phyloP scores from a whole-genome alignment of 257 asterid genomes.

The Scutellaria barbata region DNA sequence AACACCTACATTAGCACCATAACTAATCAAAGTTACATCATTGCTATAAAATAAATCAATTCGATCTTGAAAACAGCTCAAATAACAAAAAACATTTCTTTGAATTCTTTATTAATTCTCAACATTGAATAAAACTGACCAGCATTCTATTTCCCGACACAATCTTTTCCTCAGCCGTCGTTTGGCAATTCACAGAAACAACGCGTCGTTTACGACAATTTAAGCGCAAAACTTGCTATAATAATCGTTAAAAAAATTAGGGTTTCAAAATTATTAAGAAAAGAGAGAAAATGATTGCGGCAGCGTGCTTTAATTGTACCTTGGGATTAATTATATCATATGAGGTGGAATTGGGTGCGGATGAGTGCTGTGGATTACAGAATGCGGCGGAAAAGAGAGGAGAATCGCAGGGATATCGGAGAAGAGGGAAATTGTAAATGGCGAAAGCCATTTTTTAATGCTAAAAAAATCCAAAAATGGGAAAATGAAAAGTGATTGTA shows the following conservation, averaged over 20 bases:
- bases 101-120: background rate
- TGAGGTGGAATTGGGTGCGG: slow-evolving; percentile 49
- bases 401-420: slow-evolving; percentile 39
- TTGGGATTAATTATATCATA: slow-evolving; percentile 30
- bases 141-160: slow-evolving; percentile 76
- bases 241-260: background rate
- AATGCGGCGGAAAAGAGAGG: slow-evolving; percentile 37
- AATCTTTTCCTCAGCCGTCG: slow-evolving; percentile 53
- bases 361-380: slow-evolving; percentile 39
- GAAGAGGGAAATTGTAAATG: slow-evolving; percentile 33
- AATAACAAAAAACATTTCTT: slow-evolving; percentile 10
- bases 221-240: slow-evolving; percentile 41
- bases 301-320: slow-evolving; percentile 31
- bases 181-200: slow-evolving; percentile 47
- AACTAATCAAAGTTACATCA: background rate
- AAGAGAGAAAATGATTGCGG: slow-evolving; percentile 1
- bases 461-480: background rate
- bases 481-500: slow-evolving; percentile 8
- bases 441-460: slow-evolving; percentile 47
- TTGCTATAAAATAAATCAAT: no score
- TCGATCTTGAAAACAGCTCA: background rate
- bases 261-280: slow-evolving; percentile 10
- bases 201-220: slow-evolving; percentile 44
- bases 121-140: slow-evolving; percentile 51
- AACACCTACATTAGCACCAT: slow-evolving; percentile 57